Conservation (phyloP, 306 rosid species). For the Abrus precatorius region DNA sequence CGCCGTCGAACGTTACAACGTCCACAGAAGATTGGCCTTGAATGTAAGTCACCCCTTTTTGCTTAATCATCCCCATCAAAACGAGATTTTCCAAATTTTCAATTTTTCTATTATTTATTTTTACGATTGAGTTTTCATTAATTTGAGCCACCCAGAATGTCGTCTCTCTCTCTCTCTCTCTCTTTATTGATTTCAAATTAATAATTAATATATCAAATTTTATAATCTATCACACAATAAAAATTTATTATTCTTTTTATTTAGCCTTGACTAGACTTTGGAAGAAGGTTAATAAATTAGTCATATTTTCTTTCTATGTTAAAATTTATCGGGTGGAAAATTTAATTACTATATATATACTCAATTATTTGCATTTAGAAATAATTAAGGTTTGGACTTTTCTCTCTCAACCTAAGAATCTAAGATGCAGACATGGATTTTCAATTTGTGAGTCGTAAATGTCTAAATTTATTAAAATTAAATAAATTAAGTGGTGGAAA, state of each 20-base stretch:
- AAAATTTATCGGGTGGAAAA: too few species aligned
- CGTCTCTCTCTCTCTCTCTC: too few species aligned
- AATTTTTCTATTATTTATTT: not conserved
- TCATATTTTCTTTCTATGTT: not conserved
- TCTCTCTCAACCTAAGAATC: not conserved
- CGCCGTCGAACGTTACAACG: constrained; percentile 90
- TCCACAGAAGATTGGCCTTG: constrained; percentile 83
- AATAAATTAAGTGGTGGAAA: not conserved
- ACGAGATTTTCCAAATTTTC: not conserved
- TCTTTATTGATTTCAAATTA: too few species aligned
- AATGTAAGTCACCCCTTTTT: constrained; percentile 63
- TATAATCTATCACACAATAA: too few species aligned
- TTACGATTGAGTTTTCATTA: not conserved
- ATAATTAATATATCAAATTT: too few species aligned
- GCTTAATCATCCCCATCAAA: not conserved
- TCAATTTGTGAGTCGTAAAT: too few species aligned
- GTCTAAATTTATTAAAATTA: not conserved
- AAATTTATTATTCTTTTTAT: too few species aligned
- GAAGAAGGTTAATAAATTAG: not conserved
- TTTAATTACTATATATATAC: not conserved
- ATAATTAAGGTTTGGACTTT: not conserved
- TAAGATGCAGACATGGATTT: too few species aligned
- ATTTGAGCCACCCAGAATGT: too few species aligned
- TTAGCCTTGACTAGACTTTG: too few species aligned
- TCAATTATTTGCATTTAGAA: not conserved